Percentiles rank a stretch among this genome's conserved stretches.
These are phyloP conservation scores for Sicyos baderoa DNA, from an alignment of 306 rosid species.

Conservation along the genomic window DNA sequence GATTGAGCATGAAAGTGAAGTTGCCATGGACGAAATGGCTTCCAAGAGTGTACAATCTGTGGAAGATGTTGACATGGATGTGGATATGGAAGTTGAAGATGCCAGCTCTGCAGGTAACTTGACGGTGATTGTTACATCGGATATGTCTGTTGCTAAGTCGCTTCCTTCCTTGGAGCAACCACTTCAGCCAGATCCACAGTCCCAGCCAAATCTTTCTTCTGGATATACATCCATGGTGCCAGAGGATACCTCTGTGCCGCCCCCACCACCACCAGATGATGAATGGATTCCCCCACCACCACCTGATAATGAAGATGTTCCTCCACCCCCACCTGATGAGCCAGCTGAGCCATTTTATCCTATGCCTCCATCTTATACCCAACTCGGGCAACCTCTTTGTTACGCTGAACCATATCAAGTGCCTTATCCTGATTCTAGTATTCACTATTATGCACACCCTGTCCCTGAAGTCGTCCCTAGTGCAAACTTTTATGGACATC, in stretches of 20 bases:
- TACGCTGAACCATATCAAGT: conserved; percentile 45
- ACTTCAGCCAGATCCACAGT: conserved; percentile 26
- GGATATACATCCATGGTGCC: conserved; percentile 25
- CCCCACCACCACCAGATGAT: conserved; percentile 87
- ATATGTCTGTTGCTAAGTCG: conserved; percentile 26
- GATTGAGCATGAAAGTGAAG: conserved; percentile 34
- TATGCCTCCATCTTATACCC: conserved; percentile 50
- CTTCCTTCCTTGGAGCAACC: conserved; percentile 31
- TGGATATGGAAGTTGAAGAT: conserved; percentile 97
- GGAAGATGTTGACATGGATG: conserved; percentile 96
- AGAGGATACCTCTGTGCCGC: conserved; percentile 45
- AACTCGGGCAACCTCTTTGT: conserved; percentile 47
- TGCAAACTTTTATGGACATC: conserved; percentile 49
- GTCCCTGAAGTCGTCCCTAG: conserved; percentile 37
- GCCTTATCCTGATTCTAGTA: conserved; percentile 44
- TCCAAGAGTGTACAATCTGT: conserved; percentile 27
- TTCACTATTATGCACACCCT: conserved; percentile 56
- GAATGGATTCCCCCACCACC: conserved; percentile 99
- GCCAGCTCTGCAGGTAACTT: conserved; percentile 39
- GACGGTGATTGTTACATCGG: conserved; percentile 1
- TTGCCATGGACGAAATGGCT: conserved; percentile 33
- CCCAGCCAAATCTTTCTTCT: conserved; percentile 28
- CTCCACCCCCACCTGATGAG: conserved; percentile 92
- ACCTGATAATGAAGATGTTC: conserved; percentile 71
- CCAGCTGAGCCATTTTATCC: conserved; percentile 42